These are phyloP conservation scores for Coleophoma cylindrospora DNA, from an alignment of 2,329 filamentous ascomycete species.

Conservation along the genomic window DNA sequence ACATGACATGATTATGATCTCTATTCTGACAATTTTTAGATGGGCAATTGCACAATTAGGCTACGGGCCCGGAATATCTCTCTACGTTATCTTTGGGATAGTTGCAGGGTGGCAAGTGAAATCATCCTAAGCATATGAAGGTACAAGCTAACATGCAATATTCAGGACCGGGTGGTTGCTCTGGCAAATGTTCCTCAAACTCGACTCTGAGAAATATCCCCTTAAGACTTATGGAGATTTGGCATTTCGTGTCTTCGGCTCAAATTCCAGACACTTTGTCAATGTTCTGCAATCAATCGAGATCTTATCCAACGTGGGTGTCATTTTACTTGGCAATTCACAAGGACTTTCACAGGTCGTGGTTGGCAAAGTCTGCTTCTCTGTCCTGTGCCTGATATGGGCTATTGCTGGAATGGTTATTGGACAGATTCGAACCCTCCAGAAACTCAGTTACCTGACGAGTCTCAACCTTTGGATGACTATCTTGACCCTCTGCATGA, in stretches of 20 bases:
- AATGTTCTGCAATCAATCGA: constrained; percentile 41
- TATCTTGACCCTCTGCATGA: constrained; percentile 44
- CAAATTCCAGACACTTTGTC: constrained; percentile 35
- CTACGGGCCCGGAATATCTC: constrained; percentile 21
- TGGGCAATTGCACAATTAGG: constrained; percentile 24
- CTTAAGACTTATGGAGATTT: constrained; percentile 17
- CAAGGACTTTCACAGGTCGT: constrained; percentile 47
- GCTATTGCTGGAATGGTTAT: constrained; percentile 42
- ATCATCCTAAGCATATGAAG: too few species aligned
- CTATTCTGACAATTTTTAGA: constrained; percentile 4
- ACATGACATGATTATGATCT: constrained; percentile 13
- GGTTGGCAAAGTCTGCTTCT: constrained; percentile 40
- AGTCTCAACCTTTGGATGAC: constrained; percentile 51
- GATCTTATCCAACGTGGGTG: constrained; percentile 42
- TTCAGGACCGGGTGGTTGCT: constrained; percentile 2
- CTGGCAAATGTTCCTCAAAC: constrained; percentile 4
- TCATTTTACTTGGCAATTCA: constrained; percentile 45
- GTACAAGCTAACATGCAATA: too few species aligned
- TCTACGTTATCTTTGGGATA: constrained; percentile 20
- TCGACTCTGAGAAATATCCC: constrained; percentile 7
- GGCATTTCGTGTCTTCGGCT: constrained; percentile 39
- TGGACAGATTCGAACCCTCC: constrained; percentile 49
- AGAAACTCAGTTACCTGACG: constrained; percentile 47
- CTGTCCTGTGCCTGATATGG: constrained; percentile 44
- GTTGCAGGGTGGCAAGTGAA: constrained; percentile 6